Conservation (phyloP, 495 filamentous ascomycete species). For the Pseudomonodictys pantanalensis region DNA sequence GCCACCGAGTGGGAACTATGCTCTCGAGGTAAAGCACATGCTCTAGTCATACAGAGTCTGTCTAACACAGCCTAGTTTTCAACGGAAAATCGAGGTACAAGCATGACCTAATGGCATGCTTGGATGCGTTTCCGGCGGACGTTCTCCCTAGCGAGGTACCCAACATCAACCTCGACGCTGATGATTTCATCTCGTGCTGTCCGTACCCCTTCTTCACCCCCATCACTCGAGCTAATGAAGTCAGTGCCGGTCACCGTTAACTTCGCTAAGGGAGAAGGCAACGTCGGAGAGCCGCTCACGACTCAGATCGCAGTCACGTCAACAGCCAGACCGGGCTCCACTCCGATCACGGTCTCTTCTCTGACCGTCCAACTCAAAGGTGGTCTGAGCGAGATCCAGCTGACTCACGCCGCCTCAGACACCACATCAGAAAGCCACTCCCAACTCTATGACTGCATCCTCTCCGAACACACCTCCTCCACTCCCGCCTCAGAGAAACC, state of each 20-base stretch:
- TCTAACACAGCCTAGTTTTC: conserved; percentile 45
- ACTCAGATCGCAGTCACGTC: conserved; percentile 75
- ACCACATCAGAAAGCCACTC: background rate
- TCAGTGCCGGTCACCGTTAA: conserved; percentile 68
- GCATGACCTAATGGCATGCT: conserved; percentile 71
- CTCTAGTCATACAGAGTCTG: background rate
- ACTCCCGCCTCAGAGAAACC: conserved; percentile 23
- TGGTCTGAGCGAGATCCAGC: conserved; percentile 30
- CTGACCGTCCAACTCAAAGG: conserved; percentile 46
- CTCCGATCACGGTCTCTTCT: conserved; percentile 61
- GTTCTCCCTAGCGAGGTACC: conserved; percentile 55
- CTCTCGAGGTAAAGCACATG: conserved; percentile 54
- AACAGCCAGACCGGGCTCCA: conserved; percentile 58
- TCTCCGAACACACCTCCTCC: conserved; percentile 22
- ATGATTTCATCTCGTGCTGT: conserved; percentile 68
- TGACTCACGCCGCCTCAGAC: conserved; percentile 24
- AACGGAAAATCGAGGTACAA: conserved; percentile 57
- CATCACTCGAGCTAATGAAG: conserved; percentile 4
- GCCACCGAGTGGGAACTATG: conserved; percentile 84
- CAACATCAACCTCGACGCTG: conserved; percentile 60
- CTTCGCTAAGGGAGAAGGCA: conserved; percentile 71
- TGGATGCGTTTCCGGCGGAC: conserved; percentile 50
- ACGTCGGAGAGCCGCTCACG: conserved; percentile 73
- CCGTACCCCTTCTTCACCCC: conserved; percentile 34
- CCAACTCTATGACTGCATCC: conserved; percentile 3